Evolutionary conservation across 2,329 filamentous ascomycete species (phyloP).

Genomic region (Aspergillus glaucus): DNA sequence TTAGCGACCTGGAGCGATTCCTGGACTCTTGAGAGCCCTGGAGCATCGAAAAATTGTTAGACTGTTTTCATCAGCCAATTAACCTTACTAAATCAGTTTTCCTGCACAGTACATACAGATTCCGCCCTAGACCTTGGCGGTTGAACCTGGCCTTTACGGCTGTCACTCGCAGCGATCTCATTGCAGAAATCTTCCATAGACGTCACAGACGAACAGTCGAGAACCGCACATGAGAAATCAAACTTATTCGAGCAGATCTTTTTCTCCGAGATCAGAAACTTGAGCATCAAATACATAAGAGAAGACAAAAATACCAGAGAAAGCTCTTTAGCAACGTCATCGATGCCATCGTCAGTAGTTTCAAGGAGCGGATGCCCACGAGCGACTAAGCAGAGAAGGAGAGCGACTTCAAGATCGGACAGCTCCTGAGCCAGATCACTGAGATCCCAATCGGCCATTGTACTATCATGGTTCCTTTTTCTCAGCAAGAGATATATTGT

Average conservation of each 20-base stretch:
- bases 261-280: background rate
- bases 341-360: conserved; percentile 56
- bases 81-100: background rate
- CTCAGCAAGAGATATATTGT: no score
- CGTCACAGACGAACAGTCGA: conserved; percentile 67
- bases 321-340: conserved; percentile 68
- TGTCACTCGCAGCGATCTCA: conserved; percentile 53
- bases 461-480: background rate
- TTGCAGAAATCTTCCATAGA: conserved; percentile 76
- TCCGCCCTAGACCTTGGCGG: conserved; percentile 13
- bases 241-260: conserved; percentile 67
- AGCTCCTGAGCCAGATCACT: conserved; percentile 67
- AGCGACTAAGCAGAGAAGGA: conserved; percentile 72
- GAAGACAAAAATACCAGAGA: conserved; percentile 49
- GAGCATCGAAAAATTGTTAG: conserved; percentile 14
- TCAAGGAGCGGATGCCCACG: conserved; percentile 86
- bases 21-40: conserved; percentile 12
- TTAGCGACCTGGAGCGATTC: conserved; percentile 13
- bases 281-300: background rate
- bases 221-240: conserved; percentile 60
- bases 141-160: conserved; percentile 12
- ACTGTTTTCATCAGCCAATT: conserved; percentile 9
- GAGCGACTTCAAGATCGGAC: conserved; percentile 80
- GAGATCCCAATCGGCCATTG: conserved; percentile 58
- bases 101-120: conserved; percentile 11